Evolutionary conservation across 2,329 filamentous ascomycete species (phyloP), one percentile per base, ranked within the genome.

Genomic region (Seiridium unicorne): DNA sequence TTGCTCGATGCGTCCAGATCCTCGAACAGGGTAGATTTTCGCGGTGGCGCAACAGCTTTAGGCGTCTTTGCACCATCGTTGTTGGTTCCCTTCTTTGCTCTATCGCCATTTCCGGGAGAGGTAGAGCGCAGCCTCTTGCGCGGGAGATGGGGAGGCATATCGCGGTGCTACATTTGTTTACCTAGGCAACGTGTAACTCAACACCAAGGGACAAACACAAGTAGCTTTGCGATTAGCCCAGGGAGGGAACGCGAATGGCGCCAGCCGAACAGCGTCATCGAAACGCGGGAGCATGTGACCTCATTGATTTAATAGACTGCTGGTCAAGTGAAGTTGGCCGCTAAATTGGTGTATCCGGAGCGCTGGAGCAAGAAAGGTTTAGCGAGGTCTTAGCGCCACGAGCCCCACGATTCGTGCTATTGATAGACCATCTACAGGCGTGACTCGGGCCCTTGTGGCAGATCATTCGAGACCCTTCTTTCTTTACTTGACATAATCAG

Each of bases 141-240:
- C 54, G 87, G 81, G 13, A 91, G 80, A 64, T 84, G 77, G 32
- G 89, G 89, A 68, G 89, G 88, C 89, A 92, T 92, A 57, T 55
- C 36, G 57, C 2, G 26, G 35, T 6, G 35, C 35, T 44, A 35
- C 26, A 32, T 47, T 34, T 48, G 40, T 40, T 42, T 36, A 36
- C 35, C 54, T 42, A 13, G 44, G 8, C n/a, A 26, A 26, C 18
- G 18, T 26, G 18, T 26, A 26, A 26, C 18, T 26, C 18, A 26
- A 26, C 18, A 26, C 18, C 18, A 26, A 26, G 4, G 44, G 36
- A 48, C n/a, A 13, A 55, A 8, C 4, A 31, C 10, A 44, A 11
- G 11, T 44, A 3, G 38, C n/a, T 10, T 42, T 44, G 36, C 40
- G 8, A 7, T 31, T 31, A 31, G 36, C 18, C 51, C 38, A 11